Evolutionary conservation across 1,139 yeast genomes (phyloP).

Genomic region (Groenewaldozyma sp.): DNA sequence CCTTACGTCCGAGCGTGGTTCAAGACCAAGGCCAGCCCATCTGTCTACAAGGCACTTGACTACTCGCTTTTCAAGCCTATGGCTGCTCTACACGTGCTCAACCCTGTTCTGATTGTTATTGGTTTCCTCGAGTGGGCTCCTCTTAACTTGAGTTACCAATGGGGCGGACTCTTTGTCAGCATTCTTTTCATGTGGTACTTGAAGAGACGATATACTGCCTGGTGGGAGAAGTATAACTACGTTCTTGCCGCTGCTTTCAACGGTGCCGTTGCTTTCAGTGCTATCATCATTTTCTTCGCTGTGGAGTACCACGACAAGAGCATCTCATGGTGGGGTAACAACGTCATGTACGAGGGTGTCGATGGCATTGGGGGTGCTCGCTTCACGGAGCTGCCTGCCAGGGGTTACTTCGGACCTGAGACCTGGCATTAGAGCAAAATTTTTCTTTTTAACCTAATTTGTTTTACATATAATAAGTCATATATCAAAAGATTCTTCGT

Average conservation of each 20-base stretch:
- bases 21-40: slow-evolving; percentile 3
- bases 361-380: slow-evolving; percentile 48
- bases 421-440: slow-evolving; percentile 9
- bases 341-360: slow-evolving; percentile 35
- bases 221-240: slow-evolving; percentile 64
- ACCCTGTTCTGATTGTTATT: slow-evolving; percentile 44
- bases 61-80: slow-evolving; percentile 26
- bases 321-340: slow-evolving; percentile 56
- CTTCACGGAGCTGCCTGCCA: slow-evolving; percentile 25
- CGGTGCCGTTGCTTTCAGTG: slow-evolving; percentile 53
- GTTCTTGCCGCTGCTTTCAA: slow-evolving; percentile 47
- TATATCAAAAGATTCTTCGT: too few species aligned
- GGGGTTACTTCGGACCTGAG: slow-evolving; percentile 41
- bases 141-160: slow-evolving; percentile 42
- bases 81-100: slow-evolving; percentile 30
- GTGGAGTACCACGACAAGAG: slow-evolving; percentile 38
- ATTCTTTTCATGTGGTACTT: slow-evolving; percentile 45
- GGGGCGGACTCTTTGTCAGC: slow-evolving; percentile 42
- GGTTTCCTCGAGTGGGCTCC: slow-evolving; percentile 38
- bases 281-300: slow-evolving; percentile 47
- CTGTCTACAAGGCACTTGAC: slow-evolving; percentile 9
- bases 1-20: slow-evolving; percentile 19
- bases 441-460: neutral
- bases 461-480: neutral
- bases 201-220: slow-evolving; percentile 39